These are phyloP conservation scores for Pythium scleroteichum DNA, from an alignment of 352 stramenopile genomes.

Conservation along the genomic window DNA sequence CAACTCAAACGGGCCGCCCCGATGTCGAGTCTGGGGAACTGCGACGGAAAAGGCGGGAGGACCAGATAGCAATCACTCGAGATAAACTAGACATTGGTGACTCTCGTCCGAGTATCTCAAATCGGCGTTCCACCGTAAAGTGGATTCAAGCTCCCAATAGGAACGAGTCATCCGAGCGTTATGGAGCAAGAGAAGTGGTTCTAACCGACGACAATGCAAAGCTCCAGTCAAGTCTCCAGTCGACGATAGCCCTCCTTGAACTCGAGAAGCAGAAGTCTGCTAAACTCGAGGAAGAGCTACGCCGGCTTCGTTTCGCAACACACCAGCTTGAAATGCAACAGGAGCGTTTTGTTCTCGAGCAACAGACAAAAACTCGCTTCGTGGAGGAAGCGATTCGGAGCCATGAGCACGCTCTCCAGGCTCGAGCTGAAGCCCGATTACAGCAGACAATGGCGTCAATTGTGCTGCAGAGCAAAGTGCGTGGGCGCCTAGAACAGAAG, in stretches of 20 bases:
- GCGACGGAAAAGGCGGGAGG: slow-evolving; percentile 24
- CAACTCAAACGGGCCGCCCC: background rate
- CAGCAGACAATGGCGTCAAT: slow-evolving; percentile 54
- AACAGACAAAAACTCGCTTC: slow-evolving; percentile 39
- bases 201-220: slow-evolving; percentile 1
- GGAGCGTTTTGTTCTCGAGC: slow-evolving; percentile 46
- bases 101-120: background rate
- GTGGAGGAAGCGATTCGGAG: slow-evolving; percentile 42
- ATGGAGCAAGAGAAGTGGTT: too few relatives aligned
- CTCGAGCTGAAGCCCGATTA: slow-evolving; percentile 35
- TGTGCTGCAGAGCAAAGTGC: slow-evolving; percentile 59
- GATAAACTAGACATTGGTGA: background rate
- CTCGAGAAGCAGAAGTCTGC: slow-evolving; percentile 21
- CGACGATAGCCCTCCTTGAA: slow-evolving; percentile 11
- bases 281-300: slow-evolving; percentile 25
- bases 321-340: slow-evolving; percentile 31
- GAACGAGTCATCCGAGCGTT: too few relatives aligned
- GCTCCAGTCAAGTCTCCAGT: slow-evolving; percentile 6
- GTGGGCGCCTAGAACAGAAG: slow-evolving; percentile 56
- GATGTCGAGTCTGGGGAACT: slow-evolving; percentile 2
- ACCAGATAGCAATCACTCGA: background rate
- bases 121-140: too few relatives aligned
- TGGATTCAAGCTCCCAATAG: too few relatives aligned
- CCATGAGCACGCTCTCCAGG: slow-evolving; percentile 43
- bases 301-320: slow-evolving; percentile 1